Percentiles rank a stretch among this genome's conserved stretches.
Conservation (phyloP, 2,329 filamentous ascomycete species). For the Ophiobolus disseminans region DNA sequence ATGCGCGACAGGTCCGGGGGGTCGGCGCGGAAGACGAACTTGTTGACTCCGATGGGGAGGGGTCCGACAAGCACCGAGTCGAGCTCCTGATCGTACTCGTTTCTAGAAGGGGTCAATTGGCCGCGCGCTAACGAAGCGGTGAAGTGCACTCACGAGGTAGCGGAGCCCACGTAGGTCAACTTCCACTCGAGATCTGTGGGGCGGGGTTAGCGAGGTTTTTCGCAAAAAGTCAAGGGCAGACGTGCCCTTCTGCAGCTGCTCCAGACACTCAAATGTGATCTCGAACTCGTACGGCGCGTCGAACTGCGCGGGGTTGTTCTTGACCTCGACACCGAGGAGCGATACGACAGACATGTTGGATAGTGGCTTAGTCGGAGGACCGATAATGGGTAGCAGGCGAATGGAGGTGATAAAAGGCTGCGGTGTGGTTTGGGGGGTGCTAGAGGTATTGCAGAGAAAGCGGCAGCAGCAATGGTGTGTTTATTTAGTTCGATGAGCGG, state of each 20-base stretch:
- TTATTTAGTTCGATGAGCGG: constrained; percentile 24
- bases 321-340: constrained; percentile 90
- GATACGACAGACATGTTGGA: constrained; percentile 91
- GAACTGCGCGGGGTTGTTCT: constrained; percentile 97
- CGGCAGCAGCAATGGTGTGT: constrained; percentile 16
- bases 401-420: not conserved
- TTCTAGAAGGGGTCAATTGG: constrained; percentile 58
- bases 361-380: constrained; percentile 6
- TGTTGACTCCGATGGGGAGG: constrained; percentile 97
- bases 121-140: constrained; percentile 2
- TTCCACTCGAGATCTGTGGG: constrained; percentile 94
- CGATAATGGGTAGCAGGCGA: constrained; percentile 1
- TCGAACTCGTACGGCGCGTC: constrained; percentile 94
- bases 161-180: constrained; percentile 97
- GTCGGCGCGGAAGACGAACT: constrained; percentile 97
- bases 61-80: constrained; percentile 95
- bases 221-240: not conserved
- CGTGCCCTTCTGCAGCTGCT: constrained; percentile 88
- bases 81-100: constrained; percentile 97
- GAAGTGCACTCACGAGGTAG: constrained; percentile 77
- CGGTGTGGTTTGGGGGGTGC: not conserved
- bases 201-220: constrained; percentile 20
- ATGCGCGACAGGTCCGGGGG: constrained; percentile 89
- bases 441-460: not conserved
- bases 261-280: constrained; percentile 98